These are phyloP conservation scores for Euptelea pleiosperma DNA, from an alignment of 164 flowering plant species.

Conservation along the genomic window DNA sequence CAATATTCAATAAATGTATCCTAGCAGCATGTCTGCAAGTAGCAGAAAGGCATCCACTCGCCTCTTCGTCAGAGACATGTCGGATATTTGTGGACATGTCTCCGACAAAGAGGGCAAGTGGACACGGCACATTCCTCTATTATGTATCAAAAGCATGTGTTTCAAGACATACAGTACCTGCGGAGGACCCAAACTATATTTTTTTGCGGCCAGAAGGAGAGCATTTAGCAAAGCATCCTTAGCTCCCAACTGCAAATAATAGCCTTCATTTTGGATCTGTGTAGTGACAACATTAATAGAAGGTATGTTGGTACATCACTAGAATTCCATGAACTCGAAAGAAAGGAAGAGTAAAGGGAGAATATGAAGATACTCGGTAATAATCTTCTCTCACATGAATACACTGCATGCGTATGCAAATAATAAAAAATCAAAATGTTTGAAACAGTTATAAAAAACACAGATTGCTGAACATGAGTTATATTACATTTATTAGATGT, in stretches of 20 bases:
- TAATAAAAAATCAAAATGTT: neutral
- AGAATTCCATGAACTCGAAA: no score
- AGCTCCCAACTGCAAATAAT: conserved; percentile 56
- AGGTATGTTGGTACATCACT: neutral
- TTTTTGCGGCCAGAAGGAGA: conserved; percentile 77
- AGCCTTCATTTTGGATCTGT: conserved; percentile 90
- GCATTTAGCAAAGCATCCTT: conserved; percentile 82
- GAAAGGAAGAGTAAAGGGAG: neutral
- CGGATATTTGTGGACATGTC: no score
- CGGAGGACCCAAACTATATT: conserved; percentile 75
- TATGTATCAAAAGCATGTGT: neutral
- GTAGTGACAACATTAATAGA: conserved; percentile 1
- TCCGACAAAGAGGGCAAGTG: no score
- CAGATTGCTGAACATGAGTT: neutral
- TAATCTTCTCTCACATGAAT: no score
- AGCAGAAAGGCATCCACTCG: no score
- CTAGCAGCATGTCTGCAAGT: no score
- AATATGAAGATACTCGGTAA: no score
- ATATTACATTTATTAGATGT: no score
- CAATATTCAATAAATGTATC: no score
- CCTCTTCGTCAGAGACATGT: no score
- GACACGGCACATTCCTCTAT: no score
- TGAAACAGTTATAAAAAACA: neutral
- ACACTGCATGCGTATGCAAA: neutral
- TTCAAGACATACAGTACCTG: conserved; percentile 48